Percentiles rank a stretch among this genome's conserved stretches.
Conservation (phyloP, 495 filamentous ascomycete species). For the Aspergillus biplanus region DNA sequence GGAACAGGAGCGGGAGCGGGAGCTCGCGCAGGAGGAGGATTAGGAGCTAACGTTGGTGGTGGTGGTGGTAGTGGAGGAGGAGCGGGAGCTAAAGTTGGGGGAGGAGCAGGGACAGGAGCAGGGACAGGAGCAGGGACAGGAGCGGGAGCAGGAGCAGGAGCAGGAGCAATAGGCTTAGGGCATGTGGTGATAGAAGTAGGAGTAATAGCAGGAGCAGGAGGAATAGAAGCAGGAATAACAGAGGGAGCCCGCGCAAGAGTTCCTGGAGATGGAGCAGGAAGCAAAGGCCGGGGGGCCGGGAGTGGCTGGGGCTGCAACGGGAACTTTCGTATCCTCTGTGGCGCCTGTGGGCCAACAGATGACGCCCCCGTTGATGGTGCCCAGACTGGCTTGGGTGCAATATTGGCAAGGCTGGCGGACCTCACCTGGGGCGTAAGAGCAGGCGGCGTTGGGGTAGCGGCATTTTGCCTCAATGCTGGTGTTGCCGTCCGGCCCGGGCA, state of each 20-base stretch:
- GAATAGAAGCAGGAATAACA: neutral
- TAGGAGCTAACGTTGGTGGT: neutral
- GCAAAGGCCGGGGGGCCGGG: constrained; percentile 4
- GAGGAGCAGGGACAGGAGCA: neutral
- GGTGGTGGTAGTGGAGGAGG: neutral
- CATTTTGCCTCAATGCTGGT: constrained; percentile 14
- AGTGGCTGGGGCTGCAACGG: constrained; percentile 6
- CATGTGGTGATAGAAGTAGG: neutral
- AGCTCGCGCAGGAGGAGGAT: neutral
- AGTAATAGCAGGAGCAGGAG: neutral
- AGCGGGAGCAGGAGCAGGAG: neutral
- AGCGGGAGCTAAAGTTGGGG: neutral
- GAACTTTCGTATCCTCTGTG: constrained; percentile 1
- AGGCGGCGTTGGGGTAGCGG: constrained; percentile 14
- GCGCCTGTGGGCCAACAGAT: neutral
- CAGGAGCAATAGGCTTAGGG: neutral
- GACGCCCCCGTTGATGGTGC: constrained; percentile 3
- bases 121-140: neutral
- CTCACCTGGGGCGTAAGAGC: neutral
- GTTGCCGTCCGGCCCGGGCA: constrained; percentile 20
- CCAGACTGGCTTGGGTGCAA: constrained; percentile 25
- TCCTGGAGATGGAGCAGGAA: neutral
- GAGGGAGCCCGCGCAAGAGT: neutral
- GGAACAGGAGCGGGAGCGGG: neutral
- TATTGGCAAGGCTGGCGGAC: constrained; percentile 14